Conservation (phyloP, 2,329 filamentous ascomycete genomes). For the Thermomyces lanuginosus region DNA sequence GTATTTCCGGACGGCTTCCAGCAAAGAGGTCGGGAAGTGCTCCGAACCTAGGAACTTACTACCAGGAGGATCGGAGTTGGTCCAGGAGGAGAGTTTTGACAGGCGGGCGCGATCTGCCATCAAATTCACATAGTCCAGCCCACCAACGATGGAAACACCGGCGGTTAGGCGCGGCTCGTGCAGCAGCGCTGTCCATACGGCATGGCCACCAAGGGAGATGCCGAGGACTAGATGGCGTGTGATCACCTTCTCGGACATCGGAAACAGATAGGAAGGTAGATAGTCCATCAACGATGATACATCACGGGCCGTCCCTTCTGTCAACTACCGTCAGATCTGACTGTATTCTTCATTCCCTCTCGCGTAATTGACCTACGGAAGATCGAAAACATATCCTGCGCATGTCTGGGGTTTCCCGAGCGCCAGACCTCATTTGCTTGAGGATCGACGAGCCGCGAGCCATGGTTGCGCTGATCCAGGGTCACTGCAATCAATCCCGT, state of each 20-base stretch:
- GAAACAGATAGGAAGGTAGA: slow-evolving; percentile 58
- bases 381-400: slow-evolving; percentile 77
- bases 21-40: slow-evolving; percentile 57
- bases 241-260: slow-evolving; percentile 31
- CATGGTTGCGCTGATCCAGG: slow-evolving; percentile 92
- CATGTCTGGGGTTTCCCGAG: slow-evolving; percentile 62
- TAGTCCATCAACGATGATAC: slow-evolving; percentile 60
- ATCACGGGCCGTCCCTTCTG: slow-evolving; percentile 55
- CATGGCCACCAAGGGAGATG: slow-evolving; percentile 73
- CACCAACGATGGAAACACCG: slow-evolving; percentile 68
- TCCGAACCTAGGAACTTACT: slow-evolving; percentile 54
- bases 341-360: neutral
- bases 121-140: slow-evolving; percentile 69
- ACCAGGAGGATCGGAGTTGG: slow-evolving; percentile 38
- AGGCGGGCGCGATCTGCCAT: slow-evolving; percentile 63
- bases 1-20: slow-evolving; percentile 44
- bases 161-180: slow-evolving; percentile 63
- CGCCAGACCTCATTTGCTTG: slow-evolving; percentile 64
- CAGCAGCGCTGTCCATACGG: slow-evolving; percentile 69
- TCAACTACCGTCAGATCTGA: neutral
- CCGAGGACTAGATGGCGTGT: slow-evolving; percentile 59
- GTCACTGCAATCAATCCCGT: slow-evolving; percentile 60
- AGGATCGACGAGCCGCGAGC: slow-evolving; percentile 50
- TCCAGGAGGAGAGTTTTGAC: slow-evolving; percentile 49
- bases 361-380: slow-evolving; percentile 37